A percentile compares a stretch with the other conserved stretches of the same genome.
Evolutionary conservation across 495 filamentous ascomycete species (phyloP).

Genomic region (Annulohypoxylon maeteangense): DNA sequence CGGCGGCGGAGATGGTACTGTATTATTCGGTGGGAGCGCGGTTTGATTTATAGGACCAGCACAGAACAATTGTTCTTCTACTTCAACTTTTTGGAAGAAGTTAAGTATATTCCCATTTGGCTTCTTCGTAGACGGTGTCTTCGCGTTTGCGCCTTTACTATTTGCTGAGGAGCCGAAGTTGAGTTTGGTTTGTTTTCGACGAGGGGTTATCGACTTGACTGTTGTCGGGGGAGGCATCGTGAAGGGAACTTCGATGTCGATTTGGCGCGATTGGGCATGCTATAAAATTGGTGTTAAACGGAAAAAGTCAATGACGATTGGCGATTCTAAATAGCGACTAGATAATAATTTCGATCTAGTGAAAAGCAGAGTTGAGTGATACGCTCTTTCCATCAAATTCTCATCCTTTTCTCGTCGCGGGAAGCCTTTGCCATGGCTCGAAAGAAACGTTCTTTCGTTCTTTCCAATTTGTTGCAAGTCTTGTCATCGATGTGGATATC

Average conservation of each 20-base stretch:
- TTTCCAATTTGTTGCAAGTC: constrained; percentile 3
- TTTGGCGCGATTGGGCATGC: constrained; percentile 9
- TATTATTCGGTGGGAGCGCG: not conserved
- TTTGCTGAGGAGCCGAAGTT: constrained; percentile 34
- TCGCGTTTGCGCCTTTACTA: constrained; percentile 27
- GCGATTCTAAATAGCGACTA: not conserved
- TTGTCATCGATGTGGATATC: not conserved
- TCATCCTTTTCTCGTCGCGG: not conserved
- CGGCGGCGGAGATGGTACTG: constrained; percentile 6
- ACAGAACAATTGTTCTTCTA: constrained; percentile 47
- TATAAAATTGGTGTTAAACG: not conserved
- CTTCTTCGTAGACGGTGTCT: constrained; percentile 38
- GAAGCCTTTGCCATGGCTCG: not conserved
- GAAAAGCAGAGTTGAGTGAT: not conserved
- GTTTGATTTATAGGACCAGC: constrained; percentile 21
- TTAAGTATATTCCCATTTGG: constrained; percentile 75
- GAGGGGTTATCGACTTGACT: constrained; percentile 36
- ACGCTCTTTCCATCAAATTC: not conserved
- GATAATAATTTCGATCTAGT: not conserved
- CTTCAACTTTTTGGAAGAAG: constrained; percentile 52
- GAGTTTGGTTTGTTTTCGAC: constrained; percentile 42
- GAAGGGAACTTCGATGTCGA: not conserved
- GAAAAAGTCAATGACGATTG: not conserved
- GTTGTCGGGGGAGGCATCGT: constrained; percentile 31
- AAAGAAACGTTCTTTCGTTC: not conserved